phyloP scores from a whole-genome alignment of 2,329 filamentous ascomycete genomes.

The Microcyclosporella mali region DNA sequence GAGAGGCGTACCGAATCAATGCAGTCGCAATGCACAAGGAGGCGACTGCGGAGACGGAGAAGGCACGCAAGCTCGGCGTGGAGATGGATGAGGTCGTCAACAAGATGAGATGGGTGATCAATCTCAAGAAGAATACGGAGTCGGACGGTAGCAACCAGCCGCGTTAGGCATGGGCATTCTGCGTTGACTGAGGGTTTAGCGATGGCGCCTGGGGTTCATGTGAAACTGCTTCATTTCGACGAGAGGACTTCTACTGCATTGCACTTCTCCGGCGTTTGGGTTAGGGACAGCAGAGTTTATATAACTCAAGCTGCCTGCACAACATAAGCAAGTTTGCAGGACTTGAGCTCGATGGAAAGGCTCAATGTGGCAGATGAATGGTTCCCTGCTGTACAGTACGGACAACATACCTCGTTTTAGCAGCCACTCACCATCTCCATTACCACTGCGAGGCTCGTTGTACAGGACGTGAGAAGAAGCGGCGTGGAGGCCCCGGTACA shows the following conservation, averaged over 20 bases:
- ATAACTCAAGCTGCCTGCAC: neutral
- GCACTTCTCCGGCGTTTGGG: constrained; percentile 1
- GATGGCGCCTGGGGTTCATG: constrained; percentile 4
- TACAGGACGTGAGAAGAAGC: too few species aligned
- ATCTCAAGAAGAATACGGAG: constrained; percentile 48
- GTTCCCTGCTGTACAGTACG: constrained; percentile 4
- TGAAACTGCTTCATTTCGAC: neutral
- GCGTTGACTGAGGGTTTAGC: constrained; percentile 4
- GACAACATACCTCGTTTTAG: neutral
- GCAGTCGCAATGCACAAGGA: constrained; percentile 55
- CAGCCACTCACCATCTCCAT: neutral
- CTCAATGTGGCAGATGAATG: neutral
- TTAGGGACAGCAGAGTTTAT: neutral
- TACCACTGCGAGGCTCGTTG: too few species aligned
- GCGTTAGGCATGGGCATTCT: neutral
- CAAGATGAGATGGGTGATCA: constrained; percentile 68
- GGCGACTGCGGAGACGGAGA: constrained; percentile 51
- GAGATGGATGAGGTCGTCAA: constrained; percentile 56
- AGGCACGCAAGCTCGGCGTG: constrained; percentile 52
- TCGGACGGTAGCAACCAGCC: constrained; percentile 3
- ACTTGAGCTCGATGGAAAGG: too few species aligned
- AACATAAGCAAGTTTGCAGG: neutral
- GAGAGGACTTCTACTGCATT: neutral
- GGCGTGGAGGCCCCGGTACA: too few species aligned
- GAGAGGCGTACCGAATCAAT: constrained; percentile 55